Base-by-base conservation (phyloP, 371 early-diverging fungal genomes). In the Mortierella sp. region DNA sequence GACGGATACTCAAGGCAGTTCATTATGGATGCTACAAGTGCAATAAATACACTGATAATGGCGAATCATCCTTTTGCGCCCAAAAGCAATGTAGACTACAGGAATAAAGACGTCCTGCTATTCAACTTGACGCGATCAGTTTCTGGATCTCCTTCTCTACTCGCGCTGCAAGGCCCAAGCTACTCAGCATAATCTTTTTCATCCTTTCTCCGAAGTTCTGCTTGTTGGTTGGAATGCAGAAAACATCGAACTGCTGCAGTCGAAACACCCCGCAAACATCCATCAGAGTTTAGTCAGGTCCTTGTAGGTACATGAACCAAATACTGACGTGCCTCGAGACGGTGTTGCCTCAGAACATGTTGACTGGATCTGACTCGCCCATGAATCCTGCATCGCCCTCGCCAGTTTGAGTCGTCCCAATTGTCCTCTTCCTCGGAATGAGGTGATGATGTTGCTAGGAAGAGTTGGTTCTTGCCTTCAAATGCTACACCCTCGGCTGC, bases 281-380 rank as follows among this genome's bases (percentile, higher is more conserved):
- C 12, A 54, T 10, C 16, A 38, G 8, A 54, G 16, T 38, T 39
- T 54, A 23, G 54, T 54, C 26, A 34, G 38, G 21, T 54, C 54
- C 39, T 54, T 54, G 39, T 54, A 54, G 9, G 54, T 34, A 21
- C 54, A 34, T 14, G 54, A 54, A 5, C 54, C 54, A 21, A 54
- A 54, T 10, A 54, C 54, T 5, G 54, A 14, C 6, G 38, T 14
- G 38, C 14, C 54, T 13, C 54, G 54, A 21, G 38, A 21, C 3
- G 54, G 54, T 8, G 38, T 21, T 34, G 31, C 31, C 39, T 54
- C 54, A 21, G 38, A 39, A 21, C 54, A 54, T 14, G 38, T 38
- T 3, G 54, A 34, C 38, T 38, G n/a, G 38, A 54, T 10, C 26
- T 54, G 54, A 38, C 39, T 54, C 13, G 38, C 8, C 54, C 39